phyloP scores from a whole-genome alignment of 2,329 filamentous ascomycete genomes.

The Claviceps sp. region DNA sequence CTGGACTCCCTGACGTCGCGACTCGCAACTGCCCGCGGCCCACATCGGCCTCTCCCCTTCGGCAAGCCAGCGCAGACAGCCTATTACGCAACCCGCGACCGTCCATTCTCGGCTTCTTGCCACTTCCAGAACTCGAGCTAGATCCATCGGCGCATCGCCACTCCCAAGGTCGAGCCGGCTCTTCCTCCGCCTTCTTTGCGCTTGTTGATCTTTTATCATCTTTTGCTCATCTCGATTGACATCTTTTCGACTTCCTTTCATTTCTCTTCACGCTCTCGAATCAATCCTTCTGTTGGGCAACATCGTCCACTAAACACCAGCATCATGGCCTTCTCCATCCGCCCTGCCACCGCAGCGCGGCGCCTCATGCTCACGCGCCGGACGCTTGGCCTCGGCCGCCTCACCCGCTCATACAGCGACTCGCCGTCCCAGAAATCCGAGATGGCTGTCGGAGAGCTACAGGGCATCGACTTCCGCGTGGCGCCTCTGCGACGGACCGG shows the following conservation, averaged over 20 bases:
- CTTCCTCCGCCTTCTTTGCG: neutral
- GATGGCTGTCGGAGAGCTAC: slow-evolving; percentile 72
- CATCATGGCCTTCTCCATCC: slow-evolving; percentile 9
- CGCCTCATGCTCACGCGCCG: neutral
- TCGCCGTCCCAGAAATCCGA: slow-evolving; percentile 28
- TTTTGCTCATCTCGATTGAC: too few species aligned
- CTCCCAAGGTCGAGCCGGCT: neutral
- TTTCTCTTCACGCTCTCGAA: too few species aligned
- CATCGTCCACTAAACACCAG: too few species aligned
- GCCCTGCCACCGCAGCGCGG: slow-evolving; percentile 7
- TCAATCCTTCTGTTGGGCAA: too few species aligned
- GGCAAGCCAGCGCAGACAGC: neutral
- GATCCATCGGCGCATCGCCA: neutral
- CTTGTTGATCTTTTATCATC: neutral
- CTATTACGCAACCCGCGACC: neutral
- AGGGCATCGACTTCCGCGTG: slow-evolving; percentile 74
- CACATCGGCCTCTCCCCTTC: neutral
- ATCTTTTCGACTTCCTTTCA: neutral
- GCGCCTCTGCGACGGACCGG: slow-evolving; percentile 77
- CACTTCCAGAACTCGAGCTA: neutral
- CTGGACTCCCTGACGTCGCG: neutral
- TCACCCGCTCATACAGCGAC: neutral
- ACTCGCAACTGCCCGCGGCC: neutral
- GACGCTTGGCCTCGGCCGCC: slow-evolving; percentile 3
- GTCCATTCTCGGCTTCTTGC: neutral